Conservation (phyloP, 805 yeast genomes). For the Cyberlindnera maritima region DNA sequence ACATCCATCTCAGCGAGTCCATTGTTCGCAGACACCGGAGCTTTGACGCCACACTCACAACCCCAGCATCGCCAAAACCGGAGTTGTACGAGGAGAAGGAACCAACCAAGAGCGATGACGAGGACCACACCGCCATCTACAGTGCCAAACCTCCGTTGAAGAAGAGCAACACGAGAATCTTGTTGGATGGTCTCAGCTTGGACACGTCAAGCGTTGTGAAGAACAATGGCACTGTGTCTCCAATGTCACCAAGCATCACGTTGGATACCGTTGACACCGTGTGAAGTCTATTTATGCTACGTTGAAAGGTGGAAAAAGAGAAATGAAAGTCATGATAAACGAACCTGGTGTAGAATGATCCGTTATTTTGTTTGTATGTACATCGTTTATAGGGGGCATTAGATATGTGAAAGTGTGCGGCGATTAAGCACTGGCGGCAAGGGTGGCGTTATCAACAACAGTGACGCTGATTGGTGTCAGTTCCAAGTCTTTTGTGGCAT, state of each 20-base stretch:
- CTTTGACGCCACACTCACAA: conserved; percentile 20
- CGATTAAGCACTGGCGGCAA: conserved; percentile 2
- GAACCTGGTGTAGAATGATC: not conserved
- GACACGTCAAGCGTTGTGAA: conserved; percentile 7
- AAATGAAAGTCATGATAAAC: not conserved
- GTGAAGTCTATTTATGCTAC: not conserved
- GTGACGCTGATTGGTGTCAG: conserved; percentile 22
- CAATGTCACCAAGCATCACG: conserved; percentile 23
- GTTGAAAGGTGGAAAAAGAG: not conserved
- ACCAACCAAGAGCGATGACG: conserved; percentile 17
- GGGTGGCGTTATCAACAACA: conserved; percentile 7
- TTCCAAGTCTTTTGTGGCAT: conserved; percentile 26
- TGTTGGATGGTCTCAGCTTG: conserved; percentile 13
- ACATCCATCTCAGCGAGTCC: conserved; percentile 34
- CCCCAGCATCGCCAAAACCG: conserved; percentile 21
- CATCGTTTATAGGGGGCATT: not conserved
- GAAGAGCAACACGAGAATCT: conserved; percentile 8
- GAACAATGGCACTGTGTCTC: conserved; percentile 9
- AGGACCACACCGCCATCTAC: not conserved
- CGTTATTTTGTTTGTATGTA: not conserved
- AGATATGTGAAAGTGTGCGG: not conserved
- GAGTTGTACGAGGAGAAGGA: conserved; percentile 24
- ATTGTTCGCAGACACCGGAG: conserved; percentile 31
- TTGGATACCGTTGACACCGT: conserved; percentile 12
- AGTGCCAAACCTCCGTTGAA: not conserved